Evolutionary conservation across 257 asterid genomes (phyloP), one percentile per base, ranked within the genome.

Genomic region (Gynochthodes officinalis): DNA sequence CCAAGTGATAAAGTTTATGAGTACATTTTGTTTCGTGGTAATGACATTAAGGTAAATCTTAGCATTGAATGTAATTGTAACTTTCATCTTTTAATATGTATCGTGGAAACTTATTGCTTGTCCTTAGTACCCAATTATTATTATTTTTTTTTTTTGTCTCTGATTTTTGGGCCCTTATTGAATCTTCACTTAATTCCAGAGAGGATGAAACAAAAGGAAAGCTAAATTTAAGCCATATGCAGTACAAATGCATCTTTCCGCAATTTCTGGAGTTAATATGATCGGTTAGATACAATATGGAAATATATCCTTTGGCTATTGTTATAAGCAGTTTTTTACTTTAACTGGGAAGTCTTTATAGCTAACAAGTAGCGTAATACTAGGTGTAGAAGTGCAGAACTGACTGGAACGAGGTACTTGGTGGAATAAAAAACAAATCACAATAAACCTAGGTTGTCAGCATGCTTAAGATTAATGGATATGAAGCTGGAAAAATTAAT

Each of bases 1-100:
- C 88, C 95, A 37, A 82, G 83, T 43, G 90, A 91, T 81, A 86
- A 76, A 77, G 82, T 91, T 69, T 91, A 84, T 73, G 91, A 88
- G 66, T 91, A 79, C 82, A 89, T 91, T 73, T 80, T 88, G 83
- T 91, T 91, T 78, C 90, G 96, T 69, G 97, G 93, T 60, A 82
- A 85, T 75, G 95, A 91, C 82, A 89, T 91, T 44, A 91, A 88
- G 85, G 97, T 91, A 81, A 76, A 79, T 62, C 28, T 33, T 21
- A 4, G 19, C 37, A 58, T 32, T 60, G 48, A 64, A 55, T 54
- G 70, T 49, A 46, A 55, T 40, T 25, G 27, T 37, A 3, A n/a
- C 40, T 33, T 21, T 13, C 1, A 21, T 69, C 19, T 19, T 46
- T 42, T 35, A 27, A 32, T 67, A 1, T 25, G 46, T 28, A 35